Base-by-base conservation (phyloP, 768 basidiomycete genomes). In the Collybia sp. region DNA sequence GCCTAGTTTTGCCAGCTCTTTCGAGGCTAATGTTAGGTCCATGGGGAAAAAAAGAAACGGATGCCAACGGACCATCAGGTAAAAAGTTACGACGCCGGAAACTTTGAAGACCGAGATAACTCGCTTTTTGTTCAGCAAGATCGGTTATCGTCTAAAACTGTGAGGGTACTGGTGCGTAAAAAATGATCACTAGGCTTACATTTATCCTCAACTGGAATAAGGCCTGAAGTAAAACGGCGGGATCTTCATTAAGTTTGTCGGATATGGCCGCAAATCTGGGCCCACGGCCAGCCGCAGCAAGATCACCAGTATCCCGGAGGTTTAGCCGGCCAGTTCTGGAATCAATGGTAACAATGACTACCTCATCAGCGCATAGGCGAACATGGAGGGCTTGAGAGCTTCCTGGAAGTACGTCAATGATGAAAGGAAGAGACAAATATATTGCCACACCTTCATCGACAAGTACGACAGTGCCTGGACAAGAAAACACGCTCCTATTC, bases 81-180 rank as follows among this genome's bases (percentile, higher is more conserved):
- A 71, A 59, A 50, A 93, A 80, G 53, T 88, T 84, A 31, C 89
- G 79, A 18, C 72, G 64, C 12, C 82, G 79, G 63, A 79, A 86
- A 46, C 77, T 81, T 58, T 82, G 81, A 35, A 93, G 64, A n/a
- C 93, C 93, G 9, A 94, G 77, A 55, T 90, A 85, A 50, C 71
- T 79, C n/a, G 85, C 88, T 57, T 91, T 93, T 61, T 88, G 85
- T 60, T 93, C 90, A 9, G 85, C 79, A 12, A 85, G 73, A 45
- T 92, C 88, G 36, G 79, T 72, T 49, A 93, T 90, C 5, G 90
- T 90, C 93, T 94, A n/a, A 12, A 40, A 33, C 33, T 20, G 12
- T 18, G n/a, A 30, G 48, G 30, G 41, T 5, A 18, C 12, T 10
- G 17, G 3, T 18, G 34, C 17, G 20, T 5, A 25, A 17, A 43